Conservation (phyloP, 164 flowering plant species). For the Piper betle region DNA sequence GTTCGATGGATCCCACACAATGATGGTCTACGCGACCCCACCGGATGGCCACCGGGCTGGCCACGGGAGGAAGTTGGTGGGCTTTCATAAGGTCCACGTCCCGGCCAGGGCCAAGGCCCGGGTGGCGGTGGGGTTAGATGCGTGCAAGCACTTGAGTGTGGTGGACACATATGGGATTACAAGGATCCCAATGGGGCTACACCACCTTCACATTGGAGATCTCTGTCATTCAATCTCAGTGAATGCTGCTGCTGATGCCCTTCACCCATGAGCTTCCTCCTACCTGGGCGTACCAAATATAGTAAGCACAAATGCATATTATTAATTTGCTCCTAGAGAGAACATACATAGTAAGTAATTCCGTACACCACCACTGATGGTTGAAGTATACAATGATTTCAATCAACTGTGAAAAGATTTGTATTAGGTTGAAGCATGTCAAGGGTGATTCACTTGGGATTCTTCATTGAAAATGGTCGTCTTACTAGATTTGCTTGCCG, state of each 20-base stretch:
- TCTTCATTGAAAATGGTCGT: no score
- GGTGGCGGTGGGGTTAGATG: slow-evolving; percentile 44
- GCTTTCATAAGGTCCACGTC: slow-evolving; percentile 52
- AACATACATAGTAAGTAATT: no score
- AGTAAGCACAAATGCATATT: no score
- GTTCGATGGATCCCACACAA: slow-evolving; percentile 53
- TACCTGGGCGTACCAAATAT: no score
- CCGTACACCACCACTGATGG: no score
- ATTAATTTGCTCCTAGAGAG: no score
- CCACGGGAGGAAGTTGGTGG: slow-evolving; percentile 59
- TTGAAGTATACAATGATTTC: no score
- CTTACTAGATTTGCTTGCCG: no score
- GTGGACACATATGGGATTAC: slow-evolving; percentile 59
- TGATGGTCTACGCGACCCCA: slow-evolving; percentile 55
- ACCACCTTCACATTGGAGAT: slow-evolving; percentile 51
- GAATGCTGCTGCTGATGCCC: slow-evolving; percentile 12
- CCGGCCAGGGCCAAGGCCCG: slow-evolving; percentile 27
- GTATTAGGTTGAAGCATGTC: no score
- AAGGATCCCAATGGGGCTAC: slow-evolving; percentile 73
- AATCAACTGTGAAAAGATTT: no score
- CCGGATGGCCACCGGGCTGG: slow-evolving; percentile 63
- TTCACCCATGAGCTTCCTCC: no score
- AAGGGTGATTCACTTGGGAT: no score
- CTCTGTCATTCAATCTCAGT: slow-evolving; percentile 49
- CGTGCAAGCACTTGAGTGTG: slow-evolving; percentile 63